phyloP scores from a whole-genome alignment of 495 filamentous ascomycete species.

The Geopyxis carbonaria region DNA sequence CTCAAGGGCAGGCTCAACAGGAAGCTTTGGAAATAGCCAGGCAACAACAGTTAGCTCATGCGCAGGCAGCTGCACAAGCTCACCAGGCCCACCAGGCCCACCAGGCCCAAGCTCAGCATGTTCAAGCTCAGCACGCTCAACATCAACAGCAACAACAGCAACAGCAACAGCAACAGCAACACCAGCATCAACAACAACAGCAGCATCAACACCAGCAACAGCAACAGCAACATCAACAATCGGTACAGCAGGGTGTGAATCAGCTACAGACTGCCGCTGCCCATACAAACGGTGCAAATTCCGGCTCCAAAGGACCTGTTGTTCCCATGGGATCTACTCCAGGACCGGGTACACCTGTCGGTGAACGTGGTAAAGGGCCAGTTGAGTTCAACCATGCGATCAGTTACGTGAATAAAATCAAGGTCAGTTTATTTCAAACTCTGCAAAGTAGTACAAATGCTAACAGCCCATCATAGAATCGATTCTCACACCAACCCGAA shows the following conservation, averaged over 20 bases:
- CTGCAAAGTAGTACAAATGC: not conserved
- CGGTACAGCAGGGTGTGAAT: conserved; percentile 52
- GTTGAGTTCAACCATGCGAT: conserved; percentile 99
- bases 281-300: conserved; percentile 31
- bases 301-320: conserved; percentile 29
- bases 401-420: conserved; percentile 99
- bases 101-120: conserved; percentile 25
- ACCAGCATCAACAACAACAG: conserved; percentile 16
- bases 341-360: conserved; percentile 30
- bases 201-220: too few relatives aligned
- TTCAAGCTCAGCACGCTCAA: conserved; percentile 20
- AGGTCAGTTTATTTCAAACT: conserved; percentile 39
- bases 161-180: conserved; percentile 32
- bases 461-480: conserved; percentile 58
- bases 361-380: conserved; percentile 40
- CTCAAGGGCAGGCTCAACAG: conserved; percentile 2
- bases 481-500: conserved; percentile 83
- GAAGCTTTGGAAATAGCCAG: conserved; percentile 25
- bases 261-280: conserved; percentile 62
- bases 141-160: conserved; percentile 14
- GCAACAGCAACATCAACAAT: conserved; percentile 53
- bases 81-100: too few relatives aligned
- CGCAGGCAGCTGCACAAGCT: conserved; percentile 1
- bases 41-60: conserved; percentile 8
- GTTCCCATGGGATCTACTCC: conserved; percentile 26